Evolutionary conservation across 1,284 basidiomycete genomes (phyloP).

Genomic region (Leucoagaricus sp.): DNA sequence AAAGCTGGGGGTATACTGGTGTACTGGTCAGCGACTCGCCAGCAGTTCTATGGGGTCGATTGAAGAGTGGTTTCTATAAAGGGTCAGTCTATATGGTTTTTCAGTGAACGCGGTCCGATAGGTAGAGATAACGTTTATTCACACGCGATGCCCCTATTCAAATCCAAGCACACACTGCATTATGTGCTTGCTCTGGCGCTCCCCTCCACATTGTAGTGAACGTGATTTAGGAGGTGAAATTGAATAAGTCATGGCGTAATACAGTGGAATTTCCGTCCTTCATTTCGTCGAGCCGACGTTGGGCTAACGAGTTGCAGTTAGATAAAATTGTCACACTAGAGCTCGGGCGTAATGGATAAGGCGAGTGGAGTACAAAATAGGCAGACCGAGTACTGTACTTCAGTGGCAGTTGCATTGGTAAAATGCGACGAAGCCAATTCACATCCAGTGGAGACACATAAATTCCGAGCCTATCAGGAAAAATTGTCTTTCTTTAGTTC

Average conservation of each 20-base stretch:
- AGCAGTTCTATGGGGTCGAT: neutral
- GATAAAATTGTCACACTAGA: too few species aligned
- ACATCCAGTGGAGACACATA: neutral
- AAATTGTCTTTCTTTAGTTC: too few species aligned
- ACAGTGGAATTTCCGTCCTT: neutral
- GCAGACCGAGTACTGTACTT: too few species aligned
- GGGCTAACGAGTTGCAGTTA: neutral
- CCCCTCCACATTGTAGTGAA: neutral
- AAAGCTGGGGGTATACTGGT: neutral
- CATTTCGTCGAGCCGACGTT: neutral
- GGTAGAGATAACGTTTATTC: constrained; percentile 5
- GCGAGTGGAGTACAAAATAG: too few species aligned
- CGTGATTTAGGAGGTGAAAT: neutral
- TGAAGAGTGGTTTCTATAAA: neutral
- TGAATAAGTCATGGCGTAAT: too few species aligned
- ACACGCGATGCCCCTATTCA: neutral
- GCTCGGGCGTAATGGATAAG: too few species aligned
- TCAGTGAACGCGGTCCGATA: neutral
- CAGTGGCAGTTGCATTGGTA: too few species aligned
- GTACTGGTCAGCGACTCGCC: neutral
- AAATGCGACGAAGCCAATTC: too few species aligned
- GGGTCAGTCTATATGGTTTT: neutral
- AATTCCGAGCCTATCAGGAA: too few species aligned
- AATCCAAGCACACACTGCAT: neutral
- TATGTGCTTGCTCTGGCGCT: neutral